These are phyloP conservation scores for Dendrobium huoshanense DNA, from an alignment of 106 monocot species.

Conservation along the genomic window DNA sequence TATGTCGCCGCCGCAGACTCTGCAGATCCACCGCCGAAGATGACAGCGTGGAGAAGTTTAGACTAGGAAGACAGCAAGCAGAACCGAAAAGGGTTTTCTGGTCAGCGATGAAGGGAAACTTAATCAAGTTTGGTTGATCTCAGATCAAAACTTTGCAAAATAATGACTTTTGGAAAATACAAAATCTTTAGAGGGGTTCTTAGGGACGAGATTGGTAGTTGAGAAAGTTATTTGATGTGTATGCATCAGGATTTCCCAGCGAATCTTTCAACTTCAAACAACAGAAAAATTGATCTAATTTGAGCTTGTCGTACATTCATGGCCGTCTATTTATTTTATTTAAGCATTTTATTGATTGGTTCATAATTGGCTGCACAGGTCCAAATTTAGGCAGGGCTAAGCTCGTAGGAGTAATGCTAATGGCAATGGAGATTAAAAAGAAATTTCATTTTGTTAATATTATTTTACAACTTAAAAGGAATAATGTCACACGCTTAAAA, in stretches of 20 bases:
- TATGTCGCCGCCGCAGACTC: neutral
- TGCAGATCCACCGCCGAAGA: conserved; percentile 4
- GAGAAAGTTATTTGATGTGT: neutral
- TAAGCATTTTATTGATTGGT: too few relatives aligned
- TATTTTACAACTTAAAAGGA: too few relatives aligned
- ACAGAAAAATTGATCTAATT: neutral
- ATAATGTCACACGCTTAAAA: too few relatives aligned
- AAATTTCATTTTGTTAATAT: too few relatives aligned
- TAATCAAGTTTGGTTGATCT: neutral
- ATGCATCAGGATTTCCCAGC: neutral
- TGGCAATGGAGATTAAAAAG: too few relatives aligned
- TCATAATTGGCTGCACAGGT: too few relatives aligned
- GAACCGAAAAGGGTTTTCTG: neutral
- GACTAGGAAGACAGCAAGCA: neutral
- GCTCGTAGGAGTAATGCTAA: too few relatives aligned
- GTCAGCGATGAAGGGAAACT: neutral
- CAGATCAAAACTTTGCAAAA: neutral
- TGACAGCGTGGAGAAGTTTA: neutral
- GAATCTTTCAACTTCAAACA: too few relatives aligned
- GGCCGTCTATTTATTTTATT: too few relatives aligned
- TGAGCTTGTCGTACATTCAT: neutral
- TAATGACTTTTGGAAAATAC: neutral
- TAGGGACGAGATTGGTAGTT: neutral
- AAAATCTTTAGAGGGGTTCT: neutral
- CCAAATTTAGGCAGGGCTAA: too few relatives aligned